These are phyloP conservation scores for Xylariaceae sp. DNA, from an alignment of 2,329 filamentous ascomycete species.

Conservation along the genomic window DNA sequence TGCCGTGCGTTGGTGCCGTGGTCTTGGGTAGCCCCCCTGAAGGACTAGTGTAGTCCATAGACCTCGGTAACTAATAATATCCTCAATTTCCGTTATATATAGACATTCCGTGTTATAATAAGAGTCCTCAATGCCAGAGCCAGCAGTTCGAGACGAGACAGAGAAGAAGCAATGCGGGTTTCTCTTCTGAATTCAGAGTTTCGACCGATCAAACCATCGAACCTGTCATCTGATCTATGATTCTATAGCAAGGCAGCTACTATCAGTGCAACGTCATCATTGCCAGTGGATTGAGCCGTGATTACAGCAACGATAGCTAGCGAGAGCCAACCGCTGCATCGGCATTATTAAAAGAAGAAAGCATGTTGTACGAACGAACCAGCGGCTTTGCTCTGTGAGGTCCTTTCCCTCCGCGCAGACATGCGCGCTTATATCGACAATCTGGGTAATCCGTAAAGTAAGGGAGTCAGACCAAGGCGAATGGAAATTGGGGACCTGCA, in stretches of 20 bases:
- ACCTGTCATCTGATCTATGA: neutral
- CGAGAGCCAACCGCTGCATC: neutral
- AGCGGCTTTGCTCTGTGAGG: neutral
- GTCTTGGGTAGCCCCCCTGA: constrained; percentile 1
- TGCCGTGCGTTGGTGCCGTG: neutral
- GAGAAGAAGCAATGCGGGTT: neutral
- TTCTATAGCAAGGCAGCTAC: neutral
- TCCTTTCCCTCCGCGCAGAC: neutral
- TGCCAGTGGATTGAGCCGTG: neutral
- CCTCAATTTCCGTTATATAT: too few relatives aligned
- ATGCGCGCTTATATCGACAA: neutral
- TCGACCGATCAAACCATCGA: neutral
- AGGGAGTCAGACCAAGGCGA: constrained; percentile 3
- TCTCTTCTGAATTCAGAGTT: neutral
- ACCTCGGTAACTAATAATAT: neutral
- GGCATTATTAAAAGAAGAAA: too few relatives aligned
- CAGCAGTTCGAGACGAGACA: neutral
- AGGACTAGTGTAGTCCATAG: neutral
- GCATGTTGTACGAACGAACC: too few relatives aligned
- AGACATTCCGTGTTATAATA: neutral
- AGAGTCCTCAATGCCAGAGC: neutral
- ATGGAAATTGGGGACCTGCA: constrained; percentile 3
- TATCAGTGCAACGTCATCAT: neutral
- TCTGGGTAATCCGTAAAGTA: neutral
- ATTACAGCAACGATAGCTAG: neutral